These are phyloP conservation scores for Monilinia fructigena DNA, from an alignment of 2,329 filamentous ascomycete species.

Conservation along the genomic window DNA sequence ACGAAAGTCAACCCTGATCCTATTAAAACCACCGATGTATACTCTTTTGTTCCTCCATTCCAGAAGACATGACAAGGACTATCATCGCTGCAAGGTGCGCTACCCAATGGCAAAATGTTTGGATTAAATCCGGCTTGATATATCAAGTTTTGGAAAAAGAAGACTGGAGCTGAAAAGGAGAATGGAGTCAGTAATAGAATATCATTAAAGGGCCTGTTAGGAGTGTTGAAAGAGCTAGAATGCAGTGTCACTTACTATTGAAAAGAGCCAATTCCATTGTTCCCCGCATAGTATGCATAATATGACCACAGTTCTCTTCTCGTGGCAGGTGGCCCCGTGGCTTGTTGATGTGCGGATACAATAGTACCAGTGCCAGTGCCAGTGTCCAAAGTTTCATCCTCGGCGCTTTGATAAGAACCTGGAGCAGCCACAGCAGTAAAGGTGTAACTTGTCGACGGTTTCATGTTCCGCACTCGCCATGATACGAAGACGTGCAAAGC, in stretches of 20 bases:
- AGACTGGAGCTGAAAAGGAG: conserved; percentile 34
- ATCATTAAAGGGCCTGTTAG: not conserved
- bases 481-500: not conserved
- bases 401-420: conserved; percentile 23
- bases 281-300: conserved; percentile 38
- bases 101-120: conserved; percentile 38
- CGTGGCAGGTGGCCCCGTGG: conserved; percentile 32
- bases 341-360: not conserved
- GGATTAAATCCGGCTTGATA: conserved; percentile 40
- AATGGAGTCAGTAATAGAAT: conserved; percentile 16
- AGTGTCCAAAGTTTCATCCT: conserved; percentile 27
- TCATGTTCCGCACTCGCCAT: conserved; percentile 19
- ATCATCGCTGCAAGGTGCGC: conserved; percentile 34
- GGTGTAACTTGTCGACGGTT: conserved; percentile 26
- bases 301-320: conserved; percentile 37
- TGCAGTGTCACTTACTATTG: conserved; percentile 36
- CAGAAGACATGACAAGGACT: conserved; percentile 38
- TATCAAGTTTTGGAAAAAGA: conserved; percentile 40
- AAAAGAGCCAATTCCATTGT: conserved; percentile 39
- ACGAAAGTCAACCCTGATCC: conserved; percentile 37
- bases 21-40: conserved; percentile 38
- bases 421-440: conserved; percentile 34
- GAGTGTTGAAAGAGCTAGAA: not conserved
- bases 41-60: conserved; percentile 35
- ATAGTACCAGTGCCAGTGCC: not conserved